Conservation (phyloP, 2,329 filamentous ascomycete genomes). For the Xylaria sp. region DNA sequence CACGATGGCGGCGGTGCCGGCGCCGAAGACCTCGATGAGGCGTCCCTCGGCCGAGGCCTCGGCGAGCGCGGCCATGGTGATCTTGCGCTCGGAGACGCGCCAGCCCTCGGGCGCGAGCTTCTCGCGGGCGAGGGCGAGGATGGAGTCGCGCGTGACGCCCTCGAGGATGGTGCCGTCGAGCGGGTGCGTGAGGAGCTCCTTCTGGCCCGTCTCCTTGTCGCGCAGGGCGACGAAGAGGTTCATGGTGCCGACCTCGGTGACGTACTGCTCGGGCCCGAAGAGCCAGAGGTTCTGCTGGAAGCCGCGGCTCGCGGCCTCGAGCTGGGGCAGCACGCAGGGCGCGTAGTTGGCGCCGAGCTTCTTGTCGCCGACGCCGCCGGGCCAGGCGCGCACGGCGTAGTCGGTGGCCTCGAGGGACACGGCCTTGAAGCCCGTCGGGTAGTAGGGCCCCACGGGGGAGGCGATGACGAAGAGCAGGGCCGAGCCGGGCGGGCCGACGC, state of each 20-base stretch:
- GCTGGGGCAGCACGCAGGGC: slow-evolving; percentile 97
- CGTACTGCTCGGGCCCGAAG: slow-evolving; percentile 93
- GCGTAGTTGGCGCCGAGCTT: slow-evolving; percentile 99
- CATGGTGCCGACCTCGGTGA: slow-evolving; percentile 99
- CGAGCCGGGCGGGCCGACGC: slow-evolving; percentile 90
- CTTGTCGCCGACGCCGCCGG: slow-evolving; percentile 96
- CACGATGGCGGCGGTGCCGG: slow-evolving; percentile 94
- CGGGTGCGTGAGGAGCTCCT: slow-evolving; percentile 93
- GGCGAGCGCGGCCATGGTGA: slow-evolving; percentile 86
- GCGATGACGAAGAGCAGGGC: slow-evolving; percentile 96
- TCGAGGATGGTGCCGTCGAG: slow-evolving; percentile 96
- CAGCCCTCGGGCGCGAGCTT: slow-evolving; percentile 86
- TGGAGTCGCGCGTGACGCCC: slow-evolving; percentile 92
- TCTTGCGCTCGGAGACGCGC: slow-evolving; percentile 88
- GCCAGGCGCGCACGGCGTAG: slow-evolving; percentile 97
- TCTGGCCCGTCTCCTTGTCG: slow-evolving; percentile 87
- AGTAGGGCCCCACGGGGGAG: slow-evolving; percentile 96
- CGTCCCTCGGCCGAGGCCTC: slow-evolving; percentile 86
- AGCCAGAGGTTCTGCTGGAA: slow-evolving; percentile 99
- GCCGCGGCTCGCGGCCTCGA: slow-evolving; percentile 87
- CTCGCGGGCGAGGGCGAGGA: slow-evolving; percentile 87
- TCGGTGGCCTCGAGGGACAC: slow-evolving; percentile 94
- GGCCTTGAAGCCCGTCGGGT: slow-evolving; percentile 98
- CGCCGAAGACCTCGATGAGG: slow-evolving; percentile 90
- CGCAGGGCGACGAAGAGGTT: slow-evolving; percentile 92